A percentile compares a stretch with the other conserved stretches of the same genome.
phyloP scores from a whole-genome alignment of 2,329 filamentous ascomycete species.

The Lomentospora prolificans region DNA sequence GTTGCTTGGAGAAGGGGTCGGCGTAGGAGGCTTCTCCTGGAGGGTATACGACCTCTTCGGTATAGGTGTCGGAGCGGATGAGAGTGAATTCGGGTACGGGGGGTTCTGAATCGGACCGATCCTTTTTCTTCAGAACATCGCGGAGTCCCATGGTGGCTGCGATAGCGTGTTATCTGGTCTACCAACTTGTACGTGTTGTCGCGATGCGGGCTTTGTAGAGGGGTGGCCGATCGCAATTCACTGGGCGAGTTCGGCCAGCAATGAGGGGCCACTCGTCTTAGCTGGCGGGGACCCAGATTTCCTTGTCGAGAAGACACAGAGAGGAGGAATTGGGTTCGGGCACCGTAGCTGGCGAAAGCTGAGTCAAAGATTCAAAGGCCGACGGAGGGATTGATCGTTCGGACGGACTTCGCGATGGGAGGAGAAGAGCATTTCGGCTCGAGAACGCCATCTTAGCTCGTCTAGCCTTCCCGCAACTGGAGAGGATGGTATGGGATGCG shows the following conservation, averaged over 20 bases:
- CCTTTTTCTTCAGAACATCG: conserved; percentile 45
- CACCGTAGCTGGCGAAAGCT: not conserved
- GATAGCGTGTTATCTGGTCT: not conserved
- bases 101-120: conserved; percentile 26
- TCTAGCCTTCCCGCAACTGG: no score
- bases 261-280: no score
- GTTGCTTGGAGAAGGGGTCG: conserved; percentile 17
- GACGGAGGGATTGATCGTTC: not conserved
- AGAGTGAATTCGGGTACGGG: conserved; percentile 69
- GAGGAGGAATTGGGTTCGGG: not conserved
- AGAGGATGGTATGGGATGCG: not conserved
- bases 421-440: not conserved
- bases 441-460: not conserved
- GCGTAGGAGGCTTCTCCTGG: conserved; percentile 31
- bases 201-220: not conserved
- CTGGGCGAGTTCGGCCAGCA: no score
- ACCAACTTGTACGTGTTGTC: not conserved
- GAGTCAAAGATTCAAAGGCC: not conserved
- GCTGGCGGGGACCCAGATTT: no score
- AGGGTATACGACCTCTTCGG: conserved; percentile 68
- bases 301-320: not conserved
- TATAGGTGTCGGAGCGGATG: conserved; percentile 72
- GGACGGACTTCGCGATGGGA: not conserved
- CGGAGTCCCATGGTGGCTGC: conserved; percentile 35
- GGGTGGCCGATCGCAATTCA: no score